A percentile compares a stretch with the other conserved stretches of the same genome.
These are phyloP conservation scores for Seiridium cupressi DNA, from an alignment of 2,329 filamentous ascomycete genomes.

Conservation along the genomic window DNA sequence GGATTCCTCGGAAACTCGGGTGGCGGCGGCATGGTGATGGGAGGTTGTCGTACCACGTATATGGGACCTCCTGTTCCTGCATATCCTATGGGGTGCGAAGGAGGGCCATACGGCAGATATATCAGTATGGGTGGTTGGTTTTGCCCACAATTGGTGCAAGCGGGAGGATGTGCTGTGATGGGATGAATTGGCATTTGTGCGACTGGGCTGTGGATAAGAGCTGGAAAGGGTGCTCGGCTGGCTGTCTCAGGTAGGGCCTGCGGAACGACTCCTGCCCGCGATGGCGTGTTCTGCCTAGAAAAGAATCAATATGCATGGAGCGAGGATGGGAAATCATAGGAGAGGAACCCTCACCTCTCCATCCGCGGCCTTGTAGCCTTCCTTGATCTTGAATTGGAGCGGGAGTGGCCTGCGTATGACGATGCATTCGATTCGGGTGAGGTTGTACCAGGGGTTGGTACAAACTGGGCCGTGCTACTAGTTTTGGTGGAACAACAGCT, in stretches of 20 bases:
- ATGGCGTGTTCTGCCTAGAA: not conserved
- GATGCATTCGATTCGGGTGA: not conserved
- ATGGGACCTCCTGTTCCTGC: not conserved
- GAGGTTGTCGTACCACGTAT: not conserved
- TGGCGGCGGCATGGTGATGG: not conserved
- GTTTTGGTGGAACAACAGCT: constrained; percentile 2
- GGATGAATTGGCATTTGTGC: constrained; percentile 1
- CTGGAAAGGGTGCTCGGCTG: not conserved
- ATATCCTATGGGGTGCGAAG: not conserved
- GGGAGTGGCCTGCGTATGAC: not conserved
- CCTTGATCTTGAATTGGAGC: not conserved
- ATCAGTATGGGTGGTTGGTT: constrained; percentile 3
- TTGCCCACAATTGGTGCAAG: constrained; percentile 3
- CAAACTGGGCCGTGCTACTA: not conserved
- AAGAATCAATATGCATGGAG: not conserved
- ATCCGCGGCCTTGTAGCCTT: not conserved
- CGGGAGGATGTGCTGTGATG: constrained; percentile 1
- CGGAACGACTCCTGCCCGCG: not conserved
- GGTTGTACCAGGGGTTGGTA: not conserved
- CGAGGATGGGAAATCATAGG: not conserved
- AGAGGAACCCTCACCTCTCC: not conserved
- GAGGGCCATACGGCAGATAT: not conserved
- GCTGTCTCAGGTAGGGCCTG: not conserved
- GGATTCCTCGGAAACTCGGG: not conserved
- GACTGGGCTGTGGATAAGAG: not conserved